These are phyloP conservation scores for Solanum sitiens DNA, from an alignment of 257 asterid genomes.

Conservation along the genomic window DNA sequence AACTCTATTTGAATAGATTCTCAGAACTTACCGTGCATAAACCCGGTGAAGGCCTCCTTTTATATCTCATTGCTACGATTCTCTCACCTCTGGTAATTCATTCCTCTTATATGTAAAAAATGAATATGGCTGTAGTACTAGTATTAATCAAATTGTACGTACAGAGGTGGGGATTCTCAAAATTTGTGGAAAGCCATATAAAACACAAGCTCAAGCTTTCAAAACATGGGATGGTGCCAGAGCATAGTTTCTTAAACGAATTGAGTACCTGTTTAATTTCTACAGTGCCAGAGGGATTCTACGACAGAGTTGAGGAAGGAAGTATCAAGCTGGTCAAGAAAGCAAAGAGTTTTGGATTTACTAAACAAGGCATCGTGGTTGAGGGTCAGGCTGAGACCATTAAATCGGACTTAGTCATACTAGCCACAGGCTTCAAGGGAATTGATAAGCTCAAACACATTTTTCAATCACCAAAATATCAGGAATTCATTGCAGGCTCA, in stretches of 20 bases:
- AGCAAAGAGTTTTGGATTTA: slow-evolving; percentile 13
- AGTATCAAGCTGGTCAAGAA: slow-evolving; percentile 27
- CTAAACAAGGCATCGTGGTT: slow-evolving; percentile 25
- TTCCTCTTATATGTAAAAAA: neutral
- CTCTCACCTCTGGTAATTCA: slow-evolving; percentile 38
- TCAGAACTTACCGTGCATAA: slow-evolving; percentile 41
- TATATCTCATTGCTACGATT: slow-evolving; percentile 21
- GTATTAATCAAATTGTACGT: neutral
- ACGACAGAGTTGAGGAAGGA: slow-evolving; percentile 36
- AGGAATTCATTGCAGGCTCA: slow-evolving; percentile 11
- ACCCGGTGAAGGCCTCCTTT: slow-evolving; percentile 31
- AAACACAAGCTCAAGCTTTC: slow-evolving; percentile 18
- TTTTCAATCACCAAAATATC: slow-evolving; percentile 16
- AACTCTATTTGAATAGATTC: slow-evolving; percentile 31
- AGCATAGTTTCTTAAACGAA: slow-evolving; percentile 28
- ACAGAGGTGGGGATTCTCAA: slow-evolving; percentile 42
- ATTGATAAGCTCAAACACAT: slow-evolving; percentile 24
- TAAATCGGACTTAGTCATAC: slow-evolving; percentile 24
- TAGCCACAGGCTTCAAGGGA: slow-evolving; percentile 40
- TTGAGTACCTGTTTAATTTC: slow-evolving; percentile 14
- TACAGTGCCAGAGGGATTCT: slow-evolving; percentile 35
- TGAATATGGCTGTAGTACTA: neutral
- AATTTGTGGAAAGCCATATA: slow-evolving; percentile 26
- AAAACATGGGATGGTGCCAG: slow-evolving; percentile 29
- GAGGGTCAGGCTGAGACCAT: slow-evolving; percentile 10